These are phyloP conservation scores for Lachnellula willkommii DNA, from an alignment of 2,329 filamentous ascomycete species.

Conservation along the genomic window DNA sequence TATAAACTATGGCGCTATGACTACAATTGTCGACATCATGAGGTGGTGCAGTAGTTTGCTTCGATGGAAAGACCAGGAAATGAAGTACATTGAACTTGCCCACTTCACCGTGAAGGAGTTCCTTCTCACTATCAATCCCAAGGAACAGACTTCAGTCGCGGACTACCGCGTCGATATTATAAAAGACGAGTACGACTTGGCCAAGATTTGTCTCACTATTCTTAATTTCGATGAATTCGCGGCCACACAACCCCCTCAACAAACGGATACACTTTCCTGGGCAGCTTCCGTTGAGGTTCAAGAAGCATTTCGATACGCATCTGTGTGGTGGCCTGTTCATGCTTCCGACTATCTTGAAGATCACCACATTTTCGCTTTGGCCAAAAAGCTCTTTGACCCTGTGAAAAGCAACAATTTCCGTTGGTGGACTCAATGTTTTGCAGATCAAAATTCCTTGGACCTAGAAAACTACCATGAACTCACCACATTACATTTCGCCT, in stretches of 20 bases:
- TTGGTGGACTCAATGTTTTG: neutral
- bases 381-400: neutral
- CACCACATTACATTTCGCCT: too few relatives aligned
- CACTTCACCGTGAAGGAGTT: constrained; percentile 29
- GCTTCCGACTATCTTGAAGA: neutral
- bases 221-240: constrained; percentile 3
- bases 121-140: constrained; percentile 6
- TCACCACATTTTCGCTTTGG: neutral
- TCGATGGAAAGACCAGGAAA: constrained; percentile 4
- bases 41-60: constrained; percentile 25
- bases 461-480: too few relatives aligned
- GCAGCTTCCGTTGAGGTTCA: neutral
- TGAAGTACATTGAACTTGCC: constrained; percentile 17
- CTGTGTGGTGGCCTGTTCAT: neutral
- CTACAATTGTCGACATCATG: constrained; percentile 18
- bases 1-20: constrained; percentile 17
- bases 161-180: neutral
- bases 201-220: constrained; percentile 8
- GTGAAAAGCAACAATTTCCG: neutral
- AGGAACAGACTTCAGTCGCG: neutral
- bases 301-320: neutral
- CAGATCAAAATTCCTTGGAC: too few relatives aligned
- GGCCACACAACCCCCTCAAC: neutral
- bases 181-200: constrained; percentile 1
- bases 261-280: neutral